phyloP scores from a whole-genome alignment of 139 green algal species.

The Closterium sp. region DNA sequence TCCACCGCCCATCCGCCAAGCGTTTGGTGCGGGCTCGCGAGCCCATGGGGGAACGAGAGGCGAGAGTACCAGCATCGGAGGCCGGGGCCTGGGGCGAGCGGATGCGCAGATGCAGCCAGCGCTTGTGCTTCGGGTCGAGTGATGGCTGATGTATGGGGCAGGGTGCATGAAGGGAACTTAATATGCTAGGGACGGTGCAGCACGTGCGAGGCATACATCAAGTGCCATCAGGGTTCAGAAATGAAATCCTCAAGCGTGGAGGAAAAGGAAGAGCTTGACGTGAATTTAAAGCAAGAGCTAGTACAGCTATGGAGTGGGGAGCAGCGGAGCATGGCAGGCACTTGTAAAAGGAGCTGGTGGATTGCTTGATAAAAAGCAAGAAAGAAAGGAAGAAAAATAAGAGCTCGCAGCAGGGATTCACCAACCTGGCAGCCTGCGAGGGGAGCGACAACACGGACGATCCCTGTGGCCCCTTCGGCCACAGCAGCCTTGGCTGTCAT shows the following conservation, averaged over 20 bases:
- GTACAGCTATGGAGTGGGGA: too few species aligned
- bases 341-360: too few species aligned
- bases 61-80: constrained; percentile 10
- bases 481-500: not conserved
- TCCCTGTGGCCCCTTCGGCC: not conserved
- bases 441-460: constrained; percentile 50
- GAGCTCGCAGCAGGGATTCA: too few species aligned
- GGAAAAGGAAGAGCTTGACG: not conserved
- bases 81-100: constrained; percentile 37
- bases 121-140: constrained; percentile 50
- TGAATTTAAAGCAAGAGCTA: not conserved
- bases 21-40: constrained; percentile 4
- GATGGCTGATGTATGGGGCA: constrained; percentile 21
- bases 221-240: not conserved
- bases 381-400: too few species aligned
- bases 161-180: not conserved
- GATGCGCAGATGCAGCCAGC: constrained; percentile 58
- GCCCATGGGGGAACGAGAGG: not conserved
- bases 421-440: constrained; percentile 40
- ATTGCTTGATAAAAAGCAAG: too few species aligned
- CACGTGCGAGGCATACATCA: not conserved
- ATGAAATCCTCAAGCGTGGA: not conserved
- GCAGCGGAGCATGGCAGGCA: too few species aligned
- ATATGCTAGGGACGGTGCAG: not conserved
- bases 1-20: constrained; percentile 55